Evolutionary conservation across 2,329 filamentous ascomycete species (phyloP).

Genomic region (Microcera coccophila): DNA sequence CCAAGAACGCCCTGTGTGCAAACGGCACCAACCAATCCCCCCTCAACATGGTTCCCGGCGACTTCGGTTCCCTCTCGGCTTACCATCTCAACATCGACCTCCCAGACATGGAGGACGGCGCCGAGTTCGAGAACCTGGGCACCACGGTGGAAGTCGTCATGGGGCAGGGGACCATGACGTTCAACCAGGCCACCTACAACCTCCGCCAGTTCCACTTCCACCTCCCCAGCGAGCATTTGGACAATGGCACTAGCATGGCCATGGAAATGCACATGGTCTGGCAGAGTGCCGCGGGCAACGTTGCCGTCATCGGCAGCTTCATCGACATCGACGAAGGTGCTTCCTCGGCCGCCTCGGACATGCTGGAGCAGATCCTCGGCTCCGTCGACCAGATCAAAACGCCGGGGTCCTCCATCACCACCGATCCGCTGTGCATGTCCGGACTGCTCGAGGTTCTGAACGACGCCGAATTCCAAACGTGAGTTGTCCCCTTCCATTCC

Average conservation of each 20-base stretch:
- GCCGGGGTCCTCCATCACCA: conserved; percentile 36
- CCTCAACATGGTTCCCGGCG: conserved; percentile 44
- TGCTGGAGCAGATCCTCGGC: conserved; percentile 37
- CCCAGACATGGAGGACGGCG: conserved; percentile 32
- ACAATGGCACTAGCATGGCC: conserved; percentile 35
- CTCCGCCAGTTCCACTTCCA: conserved; percentile 59
- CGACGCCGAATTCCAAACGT: conserved; percentile 28
- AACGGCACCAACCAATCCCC: conserved; percentile 51
- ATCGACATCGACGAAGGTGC: conserved; percentile 21
- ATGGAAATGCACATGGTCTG: conserved; percentile 33
- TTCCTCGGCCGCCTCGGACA: conserved; percentile 9
- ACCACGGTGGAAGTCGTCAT: conserved; percentile 48
- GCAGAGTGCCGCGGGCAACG: conserved; percentile 10
- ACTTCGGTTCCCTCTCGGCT: conserved; percentile 30
- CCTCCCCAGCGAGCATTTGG: conserved; percentile 55
- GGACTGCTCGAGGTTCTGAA: conserved; percentile 29
- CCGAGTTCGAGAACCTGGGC: conserved; percentile 49
- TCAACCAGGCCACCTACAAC: conserved; percentile 38
- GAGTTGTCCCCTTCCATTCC: conserved; percentile 5
- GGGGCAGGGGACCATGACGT: conserved; percentile 43
- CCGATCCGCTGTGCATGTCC: conserved; percentile 40
- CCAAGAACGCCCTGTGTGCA: conserved; percentile 44
- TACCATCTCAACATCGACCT: conserved; percentile 34
- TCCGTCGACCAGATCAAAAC: conserved; percentile 37
- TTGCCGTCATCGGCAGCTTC: conserved; percentile 29